Base-by-base conservation (phyloP, 116 monocot species). In the Zostera marina region DNA sequence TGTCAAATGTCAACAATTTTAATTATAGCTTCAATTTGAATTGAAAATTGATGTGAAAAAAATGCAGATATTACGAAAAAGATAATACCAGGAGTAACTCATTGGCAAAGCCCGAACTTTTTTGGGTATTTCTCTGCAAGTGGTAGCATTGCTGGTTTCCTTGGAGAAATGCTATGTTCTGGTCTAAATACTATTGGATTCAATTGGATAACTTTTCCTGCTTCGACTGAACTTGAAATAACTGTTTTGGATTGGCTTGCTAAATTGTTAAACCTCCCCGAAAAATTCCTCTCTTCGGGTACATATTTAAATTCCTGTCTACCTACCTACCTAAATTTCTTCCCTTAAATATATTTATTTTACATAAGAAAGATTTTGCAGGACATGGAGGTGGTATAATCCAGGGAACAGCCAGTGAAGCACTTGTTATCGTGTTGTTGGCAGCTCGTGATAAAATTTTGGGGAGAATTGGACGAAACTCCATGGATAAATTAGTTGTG, bases 381-480 rank as follows among this genome's bases (percentile, higher is more conserved):
- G 94, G 82, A 0, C 43, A 63, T 21, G 94, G 88, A 53, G 94
- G 94, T 61, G 94, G 94, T 62, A 88, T 94, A 49, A 84, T 94
- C 46, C 94, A 94, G 49, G 94, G 94, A 26, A 88, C 88, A 13
- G 75, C 94, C 23, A 88, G 94, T 72, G 94, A 94, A 75, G 94
- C 94, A 44, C 42, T 82, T 38, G 84, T 94, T 75, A 84, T 87
- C 71, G 81, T 65, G 20, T 56, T 88, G 42, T 71, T 87, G 52
- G 84, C 88, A 60, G 88, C 94, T 47, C 78, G 94, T 70, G 94
- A 94, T 68, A 88, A 79, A 73, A 51, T 73, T 8, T 72, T 88
- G 47, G 69, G 68, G 42, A 79, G 75, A 45, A 45, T 52, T 64
- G 94, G 88, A 19, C 79, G 69, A 24, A 70, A 70, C 6, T 71